Base-by-base conservation (phyloP, 179 eudicot species). In the Camellia oleifera region DNA sequence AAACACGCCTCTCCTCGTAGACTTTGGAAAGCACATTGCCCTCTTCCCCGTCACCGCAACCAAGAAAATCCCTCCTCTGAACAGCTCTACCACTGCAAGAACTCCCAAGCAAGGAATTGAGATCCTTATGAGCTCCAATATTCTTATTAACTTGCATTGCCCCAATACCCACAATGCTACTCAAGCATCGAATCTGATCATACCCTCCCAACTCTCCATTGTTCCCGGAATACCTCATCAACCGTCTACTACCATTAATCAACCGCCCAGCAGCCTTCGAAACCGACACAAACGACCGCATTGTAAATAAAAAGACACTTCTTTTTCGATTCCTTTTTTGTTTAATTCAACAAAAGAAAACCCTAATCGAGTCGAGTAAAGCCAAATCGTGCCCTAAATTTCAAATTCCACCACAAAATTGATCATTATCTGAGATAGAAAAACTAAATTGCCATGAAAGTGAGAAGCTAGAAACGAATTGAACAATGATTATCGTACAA, bases 31-130 rank as follows among this genome's bases (percentile, higher is more conserved):
- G 75, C 72, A 82, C 85, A 81, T 79, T 84, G 32, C 95, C 93
- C 81, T 93, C 92, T 46, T 91, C 97, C 72, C 97, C 98, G 82
- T 95, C 98, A 44, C 97, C 93, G 54, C 92, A 88, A 56, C 98
- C 98, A 76, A 95, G 87, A 83, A 95, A 95, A 66, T 88, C 77
- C 75, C 98, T 90, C 76, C 69, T 86, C 79, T 88, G 97, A 77
- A 85, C 72, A 58, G 46, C 63, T 75, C 53, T n/a, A 79, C 63
- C 15, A 71, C 23, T 42, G 52, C 69, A 70, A 62, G 52, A 42
- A 52, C 61, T 61, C 42, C 83, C 82, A 26, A 32, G 2, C 11
- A 71, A 68, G 26, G 60, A 81, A 17, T 69, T 66, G 8, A 8
- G 45, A 72, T 75, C 82, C 72, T 65, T 76, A 50, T 15, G 9